Percentiles rank a stretch among this genome's conserved stretches.
Evolutionary conservation across 495 filamentous ascomycete genomes (phyloP).

Genomic region (Talaromyces nanjingensis): DNA sequence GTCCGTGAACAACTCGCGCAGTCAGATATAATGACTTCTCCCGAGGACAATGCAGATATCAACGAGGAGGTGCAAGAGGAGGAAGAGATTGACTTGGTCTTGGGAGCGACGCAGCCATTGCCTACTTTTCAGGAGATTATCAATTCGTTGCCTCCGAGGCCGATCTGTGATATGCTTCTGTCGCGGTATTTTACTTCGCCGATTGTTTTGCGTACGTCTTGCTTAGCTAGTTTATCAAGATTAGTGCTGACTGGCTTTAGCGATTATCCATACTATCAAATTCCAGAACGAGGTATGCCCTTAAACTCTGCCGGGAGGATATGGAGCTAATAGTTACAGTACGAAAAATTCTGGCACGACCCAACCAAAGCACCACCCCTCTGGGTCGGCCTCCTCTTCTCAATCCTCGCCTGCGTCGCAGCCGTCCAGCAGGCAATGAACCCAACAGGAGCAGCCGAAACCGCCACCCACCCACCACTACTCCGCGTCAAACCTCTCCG

Average conservation of each 20-base stretch:
- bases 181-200: constrained; percentile 43
- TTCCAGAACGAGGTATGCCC: constrained; percentile 17
- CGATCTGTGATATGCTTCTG: constrained; percentile 33
- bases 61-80: constrained; percentile 18
- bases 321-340: constrained; percentile 18
- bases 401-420: constrained; percentile 8
- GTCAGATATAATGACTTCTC: constrained; percentile 9
- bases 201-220: constrained; percentile 20
- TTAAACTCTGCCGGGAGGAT: not conserved
- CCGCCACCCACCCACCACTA: not conserved
- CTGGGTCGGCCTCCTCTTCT: constrained; percentile 31
- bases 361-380: constrained; percentile 25
- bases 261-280: constrained; percentile 15
- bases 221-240: too few relatives aligned
- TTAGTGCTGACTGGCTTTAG: constrained; percentile 7
- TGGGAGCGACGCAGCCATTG: constrained; percentile 19
- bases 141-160: constrained; percentile 28
- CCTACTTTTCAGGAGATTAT: constrained; percentile 24
- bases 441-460: not conserved
- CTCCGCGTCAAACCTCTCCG: constrained; percentile 3
- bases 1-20: constrained; percentile 26
- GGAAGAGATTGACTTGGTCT: constrained; percentile 24
- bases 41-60: constrained; percentile 13
- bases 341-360: constrained; percentile 39
- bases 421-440: constrained; percentile 6